Evolutionary conservation across 176 grass and related monocot genomes (phyloP), one percentile per base, ranked within the genome.

Genomic region (Themeda triandra): DNA sequence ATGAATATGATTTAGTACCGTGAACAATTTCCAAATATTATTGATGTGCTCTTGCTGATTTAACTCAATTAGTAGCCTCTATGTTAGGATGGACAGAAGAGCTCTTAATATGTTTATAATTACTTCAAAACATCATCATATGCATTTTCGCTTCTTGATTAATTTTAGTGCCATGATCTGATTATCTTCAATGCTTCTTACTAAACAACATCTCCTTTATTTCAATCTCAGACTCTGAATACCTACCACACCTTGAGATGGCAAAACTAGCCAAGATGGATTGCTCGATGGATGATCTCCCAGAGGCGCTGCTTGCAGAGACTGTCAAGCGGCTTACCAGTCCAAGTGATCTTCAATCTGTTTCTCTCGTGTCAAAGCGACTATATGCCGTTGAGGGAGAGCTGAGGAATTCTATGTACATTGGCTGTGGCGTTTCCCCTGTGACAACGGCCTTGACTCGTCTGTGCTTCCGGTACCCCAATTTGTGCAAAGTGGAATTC

Each of bases 361-460:
- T 71, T 44, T 71, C 91, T 11, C 85, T 93, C 10, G 84, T 73
- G 33, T 82, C 84, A 44, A 93, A 88, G 73, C 80, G 76, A 3
- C 62, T 93, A 17, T 85, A 82, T 72, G 32, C 21, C 13, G 60
- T 87, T 5, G 87, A 93, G 30, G 51, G 81, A 48, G 84, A 90
- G 71, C 64, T 76, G 66, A 87, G 87, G 40, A 81, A 84, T 36
- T 51, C 83, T 29, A 63, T 89, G 19, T 81, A 63, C 37, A 62
- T 90, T 18, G 88, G 91, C 42, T 85, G 76, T 41, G 87, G 87
- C 13, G 25, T 49, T 73, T 48, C 8, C n/a, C 79, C 66, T 35
- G 77, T 81, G 66, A 83, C 63, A 18, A 53, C 87, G 33, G 48
- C 69, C 45, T 23, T 75, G 44, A 15, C 2, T n/a, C 70, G 84